Evolutionary conservation across 305 asterid species (phyloP).

Genomic region (Rubia peregrina): DNA sequence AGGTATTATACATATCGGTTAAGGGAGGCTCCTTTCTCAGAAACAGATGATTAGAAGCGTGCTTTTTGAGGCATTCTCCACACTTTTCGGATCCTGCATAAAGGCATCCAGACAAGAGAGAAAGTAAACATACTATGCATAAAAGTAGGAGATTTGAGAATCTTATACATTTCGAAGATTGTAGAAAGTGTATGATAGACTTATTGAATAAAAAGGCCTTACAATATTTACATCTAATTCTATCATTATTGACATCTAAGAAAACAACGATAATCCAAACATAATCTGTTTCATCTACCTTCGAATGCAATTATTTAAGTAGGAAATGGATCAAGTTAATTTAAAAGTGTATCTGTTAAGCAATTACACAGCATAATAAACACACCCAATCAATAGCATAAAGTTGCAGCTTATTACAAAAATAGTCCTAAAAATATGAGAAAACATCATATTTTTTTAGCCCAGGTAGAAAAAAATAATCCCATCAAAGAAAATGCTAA

Average conservation of each 20-base stretch:
- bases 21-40: conserved; percentile 96
- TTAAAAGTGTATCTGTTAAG: background rate
- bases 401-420: background rate
- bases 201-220: conserved; percentile 17
- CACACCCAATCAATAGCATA: background rate
- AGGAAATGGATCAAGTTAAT: background rate
- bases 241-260: conserved; percentile 56
- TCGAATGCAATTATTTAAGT: background rate
- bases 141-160: too few relatives aligned
- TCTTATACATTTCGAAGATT: background rate
- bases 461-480: background rate
- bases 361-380: background rate
- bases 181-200: background rate
- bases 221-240: conserved; percentile 51
- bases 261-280: conserved; percentile 34
- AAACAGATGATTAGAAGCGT: conserved; percentile 72
- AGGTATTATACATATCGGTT: conserved; percentile 71
- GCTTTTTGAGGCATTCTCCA: conserved; percentile 36
- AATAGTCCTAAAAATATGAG: background rate
- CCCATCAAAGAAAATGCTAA: background rate
- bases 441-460: background rate
- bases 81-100: conserved; percentile 46
- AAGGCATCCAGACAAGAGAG: conserved; percentile 3
- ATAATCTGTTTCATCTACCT: background rate
- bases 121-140: background rate